Conservation (phyloP, 2,329 filamentous ascomycete species). For the Madurella mycetomatis region DNA sequence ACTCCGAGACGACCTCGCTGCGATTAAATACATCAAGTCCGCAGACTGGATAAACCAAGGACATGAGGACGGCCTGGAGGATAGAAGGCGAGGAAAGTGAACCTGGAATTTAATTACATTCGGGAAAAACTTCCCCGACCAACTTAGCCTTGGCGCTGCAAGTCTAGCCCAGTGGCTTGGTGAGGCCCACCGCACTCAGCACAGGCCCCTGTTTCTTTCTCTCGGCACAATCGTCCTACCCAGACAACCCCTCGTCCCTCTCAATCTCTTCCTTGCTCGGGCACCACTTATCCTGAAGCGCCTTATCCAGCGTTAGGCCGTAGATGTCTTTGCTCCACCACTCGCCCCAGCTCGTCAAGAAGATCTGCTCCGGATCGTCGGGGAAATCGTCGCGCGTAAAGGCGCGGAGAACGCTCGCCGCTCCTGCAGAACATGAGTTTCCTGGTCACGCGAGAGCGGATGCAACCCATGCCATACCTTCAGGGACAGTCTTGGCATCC, state of each 20-base stretch:
- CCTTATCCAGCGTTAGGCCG: constrained; percentile 39
- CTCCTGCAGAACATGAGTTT: constrained; percentile 34
- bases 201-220: neutral
- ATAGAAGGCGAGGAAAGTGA: no score
- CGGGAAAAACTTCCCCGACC: no score
- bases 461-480: constrained; percentile 34
- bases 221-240: neutral
- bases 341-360: constrained; percentile 53
- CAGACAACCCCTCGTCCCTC: constrained; percentile 33
- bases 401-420: constrained; percentile 41
- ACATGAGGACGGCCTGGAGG: neutral
- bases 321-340: constrained; percentile 48
- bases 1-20: neutral
- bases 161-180: neutral
- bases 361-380: constrained; percentile 48
- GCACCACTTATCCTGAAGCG: constrained; percentile 49
- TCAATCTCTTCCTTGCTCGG: constrained; percentile 46
- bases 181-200: neutral
- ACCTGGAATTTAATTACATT: no score
- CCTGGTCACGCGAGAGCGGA: neutral
- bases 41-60: neutral
- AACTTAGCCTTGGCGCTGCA: neutral
- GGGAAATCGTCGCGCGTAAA: constrained; percentile 45
- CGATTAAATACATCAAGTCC: neutral
- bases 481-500: constrained; percentile 44